Evolutionary conservation across 1,284 basidiomycete genomes (phyloP), one percentile per base, ranked within the genome.

Genomic region (Sporisorium scitamineum): DNA sequence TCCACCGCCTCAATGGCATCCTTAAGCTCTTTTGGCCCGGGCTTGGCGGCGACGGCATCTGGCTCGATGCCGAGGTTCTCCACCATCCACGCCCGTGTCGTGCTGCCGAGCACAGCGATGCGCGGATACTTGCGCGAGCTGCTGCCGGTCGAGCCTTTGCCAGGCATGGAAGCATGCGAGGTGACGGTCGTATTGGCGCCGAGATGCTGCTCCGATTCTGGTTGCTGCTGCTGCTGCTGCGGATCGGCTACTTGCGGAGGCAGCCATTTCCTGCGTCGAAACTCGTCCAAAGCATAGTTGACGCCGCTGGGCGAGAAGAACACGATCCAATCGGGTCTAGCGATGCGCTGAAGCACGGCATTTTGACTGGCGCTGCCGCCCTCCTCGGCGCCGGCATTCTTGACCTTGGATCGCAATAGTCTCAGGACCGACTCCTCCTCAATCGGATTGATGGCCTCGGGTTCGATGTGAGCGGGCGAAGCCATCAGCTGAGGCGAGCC

Each of bases 251-350:
- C 26, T 31, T 31, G 53, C 11, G 60, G 67, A 9, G 79, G 77
- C 32, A 84, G 20, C 83, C 83, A 85, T 18, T 56, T 66, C 18
- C 73, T 67, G 16, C 61, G 61, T 26, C 70, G 63, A 20, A 85
- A 71, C 47, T 81, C 71, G 16, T 73, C 70, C 32, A 84, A 55
- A 5, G 81, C 76, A 58, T 83, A 83, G 27, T 81, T 63, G 41
- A 81, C 80, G 20, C 83, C 83, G 20, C 79, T 81, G 8, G 83
- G 83, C 34, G 83, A 85, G 61, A 84, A 85, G 64, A 85, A 83
- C 37, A 83, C 83, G 50, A 85, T 69, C 82, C 82, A 85, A 55
- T 83, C 78, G 6, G 80, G 81, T 34, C 72, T 51, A 9, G 66
- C 71, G 53, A 70, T 65, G 31, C 54, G 52, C 18, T 61, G 54